phyloP scores from a whole-genome alignment of 2,329 filamentous ascomycete species.

The Colletotrichum sp. region DNA sequence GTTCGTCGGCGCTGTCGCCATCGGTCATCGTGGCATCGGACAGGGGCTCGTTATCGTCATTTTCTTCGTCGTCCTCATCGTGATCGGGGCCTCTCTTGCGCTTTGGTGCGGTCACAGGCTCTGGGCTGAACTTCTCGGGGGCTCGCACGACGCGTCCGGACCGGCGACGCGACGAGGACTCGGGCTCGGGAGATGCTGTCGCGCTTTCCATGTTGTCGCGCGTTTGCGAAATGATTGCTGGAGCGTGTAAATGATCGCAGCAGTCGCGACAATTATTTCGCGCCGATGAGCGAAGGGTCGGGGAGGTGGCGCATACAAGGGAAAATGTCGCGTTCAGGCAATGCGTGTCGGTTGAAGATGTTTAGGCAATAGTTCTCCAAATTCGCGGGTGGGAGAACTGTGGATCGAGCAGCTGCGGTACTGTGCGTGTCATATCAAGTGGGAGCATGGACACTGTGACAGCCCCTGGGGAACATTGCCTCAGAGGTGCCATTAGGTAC shows the following conservation, averaged over 20 bases:
- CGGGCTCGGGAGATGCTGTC: slow-evolving; percentile 56
- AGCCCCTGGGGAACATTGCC: neutral
- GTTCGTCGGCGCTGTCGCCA: slow-evolving; percentile 47
- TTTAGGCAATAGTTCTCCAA: slow-evolving; percentile 13
- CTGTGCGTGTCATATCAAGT: neutral
- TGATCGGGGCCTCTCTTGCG: slow-evolving; percentile 59
- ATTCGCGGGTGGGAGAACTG: slow-evolving; percentile 10
- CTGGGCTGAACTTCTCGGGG: slow-evolving; percentile 64
- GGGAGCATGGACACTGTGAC: neutral
- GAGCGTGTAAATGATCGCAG: neutral
- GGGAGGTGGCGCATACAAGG: slow-evolving; percentile 12
- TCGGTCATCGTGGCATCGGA: slow-evolving; percentile 51
- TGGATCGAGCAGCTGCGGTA: neutral
- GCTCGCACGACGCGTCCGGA: slow-evolving; percentile 71
- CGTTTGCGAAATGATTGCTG: neutral
- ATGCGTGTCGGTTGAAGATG: slow-evolving; percentile 7
- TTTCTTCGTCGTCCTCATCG: slow-evolving; percentile 52
- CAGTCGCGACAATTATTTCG: slow-evolving; percentile 13
- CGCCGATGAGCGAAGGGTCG: slow-evolving; percentile 17
- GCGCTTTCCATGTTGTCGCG: slow-evolving; percentile 53
- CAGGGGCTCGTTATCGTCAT: slow-evolving; percentile 52
- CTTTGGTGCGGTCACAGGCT: slow-evolving; percentile 55
- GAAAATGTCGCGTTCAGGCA: slow-evolving; percentile 13
- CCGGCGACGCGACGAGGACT: slow-evolving; percentile 63
- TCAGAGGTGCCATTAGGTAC: neutral